Evolutionary conservation across 306 rosid genomes (phyloP).

Genomic region (Hippophae rhamnoides): DNA sequence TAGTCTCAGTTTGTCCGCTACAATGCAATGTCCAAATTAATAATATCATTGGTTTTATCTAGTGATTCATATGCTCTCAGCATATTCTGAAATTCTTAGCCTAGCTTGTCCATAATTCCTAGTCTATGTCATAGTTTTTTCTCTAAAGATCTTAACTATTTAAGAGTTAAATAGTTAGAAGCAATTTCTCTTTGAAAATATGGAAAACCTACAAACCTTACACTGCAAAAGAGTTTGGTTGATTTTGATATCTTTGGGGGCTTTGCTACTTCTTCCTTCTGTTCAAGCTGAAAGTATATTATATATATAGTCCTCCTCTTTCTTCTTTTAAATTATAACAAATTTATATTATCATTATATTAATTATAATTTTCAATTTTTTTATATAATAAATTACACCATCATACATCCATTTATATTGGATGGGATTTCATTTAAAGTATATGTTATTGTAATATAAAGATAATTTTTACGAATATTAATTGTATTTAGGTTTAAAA

Average conservation of each 20-base stretch:
- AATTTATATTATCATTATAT: neutral
- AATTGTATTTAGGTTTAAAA: too few species aligned
- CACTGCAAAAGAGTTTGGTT: conserved; percentile 13
- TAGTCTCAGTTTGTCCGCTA: conserved; percentile 26
- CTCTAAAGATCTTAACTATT: conserved; percentile 13
- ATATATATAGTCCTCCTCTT: neutral
- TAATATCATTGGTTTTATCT: conserved; percentile 29
- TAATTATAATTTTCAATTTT: too few species aligned
- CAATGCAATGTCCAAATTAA: neutral
- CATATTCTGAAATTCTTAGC: conserved; percentile 27
- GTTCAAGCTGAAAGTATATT: conserved; percentile 33
- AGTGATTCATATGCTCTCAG: conserved; percentile 30
- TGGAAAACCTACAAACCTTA: too few species aligned
- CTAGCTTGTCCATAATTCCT: conserved; percentile 8
- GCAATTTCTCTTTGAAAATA: conserved; percentile 1
- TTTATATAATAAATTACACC: neutral
- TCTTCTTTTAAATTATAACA: neutral
- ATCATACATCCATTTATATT: neutral
- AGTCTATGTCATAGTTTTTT: neutral
- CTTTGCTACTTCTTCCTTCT: conserved; percentile 23
- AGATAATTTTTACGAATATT: too few species aligned
- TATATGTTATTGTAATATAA: neutral
- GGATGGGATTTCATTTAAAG: too few species aligned
- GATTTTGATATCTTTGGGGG: conserved; percentile 31
- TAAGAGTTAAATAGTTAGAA: conserved; percentile 5